These are phyloP conservation scores for Taiozyma onychis DNA, from an alignment of 1,139 yeast genomes.

Conservation along the genomic window DNA sequence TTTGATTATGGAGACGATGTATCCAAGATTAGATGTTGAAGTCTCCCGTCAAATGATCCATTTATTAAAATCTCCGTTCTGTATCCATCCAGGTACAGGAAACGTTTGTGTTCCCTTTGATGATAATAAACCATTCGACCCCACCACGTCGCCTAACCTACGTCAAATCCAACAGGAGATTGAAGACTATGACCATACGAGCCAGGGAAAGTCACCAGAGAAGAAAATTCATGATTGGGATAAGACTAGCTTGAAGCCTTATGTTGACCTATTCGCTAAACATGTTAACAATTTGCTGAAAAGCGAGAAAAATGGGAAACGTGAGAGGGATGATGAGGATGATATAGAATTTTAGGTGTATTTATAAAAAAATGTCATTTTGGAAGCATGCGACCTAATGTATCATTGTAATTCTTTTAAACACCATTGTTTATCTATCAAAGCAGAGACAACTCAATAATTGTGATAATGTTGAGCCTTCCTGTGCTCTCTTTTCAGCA, in stretches of 20 bases:
- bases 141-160: slow-evolving; percentile 75
- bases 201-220: slow-evolving; percentile 24
- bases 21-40: slow-evolving; percentile 90
- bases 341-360: slow-evolving; percentile 24
- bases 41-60: slow-evolving; percentile 89
- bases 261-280: slow-evolving; percentile 60
- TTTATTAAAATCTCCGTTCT: slow-evolving; percentile 94
- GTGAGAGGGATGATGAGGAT: slow-evolving; percentile 37
- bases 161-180: slow-evolving; percentile 43
- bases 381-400: background rate
- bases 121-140: slow-evolving; percentile 60
- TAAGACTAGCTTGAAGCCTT: slow-evolving; percentile 68
- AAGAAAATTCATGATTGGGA: slow-evolving; percentile 43
- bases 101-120: slow-evolving; percentile 94
- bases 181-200: slow-evolving; percentile 34
- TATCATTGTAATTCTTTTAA: background rate
- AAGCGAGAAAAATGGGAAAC: slow-evolving; percentile 45
- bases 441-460: slow-evolving; percentile 7
- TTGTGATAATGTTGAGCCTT: background rate
- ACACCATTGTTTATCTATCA: slow-evolving; percentile 1
- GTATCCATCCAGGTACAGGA: slow-evolving; percentile 97
- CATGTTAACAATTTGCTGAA: slow-evolving; percentile 55
- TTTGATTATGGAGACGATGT: slow-evolving; percentile 70
- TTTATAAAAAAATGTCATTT: background rate
- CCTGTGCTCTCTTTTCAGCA: background rate